Base-by-base conservation (phyloP, 345 rosid genomes). In the Gossypium thurberi region DNA sequence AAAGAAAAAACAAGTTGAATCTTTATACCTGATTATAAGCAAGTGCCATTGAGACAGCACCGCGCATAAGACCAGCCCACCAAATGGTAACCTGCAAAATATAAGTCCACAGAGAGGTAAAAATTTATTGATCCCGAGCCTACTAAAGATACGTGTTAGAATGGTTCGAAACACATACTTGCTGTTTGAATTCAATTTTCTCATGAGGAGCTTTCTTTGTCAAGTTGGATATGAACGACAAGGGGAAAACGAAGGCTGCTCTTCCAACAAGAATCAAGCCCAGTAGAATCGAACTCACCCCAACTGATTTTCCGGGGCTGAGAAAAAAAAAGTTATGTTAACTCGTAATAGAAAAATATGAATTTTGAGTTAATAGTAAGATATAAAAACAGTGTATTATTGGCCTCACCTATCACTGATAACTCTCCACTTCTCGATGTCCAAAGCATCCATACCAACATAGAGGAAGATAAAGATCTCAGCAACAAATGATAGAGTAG, bases 61-160 rank as follows among this genome's bases (percentile, higher is more conserved):
- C 97, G 15, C 98, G 98, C 97, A 92, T 94, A 21, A 94, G 88
- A 75, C 98, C 98, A 37, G 98, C 98, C 98, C 98, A 92, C 98
- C 98, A 94, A 77, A 94, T 90, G 55, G 88, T 86, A 69, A 88
- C 80, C 96, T 90, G 85, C 75, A 75, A 79, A 73, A 71, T 8
- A 70, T 33, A 76, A 33, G 28, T 65, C 28, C 72, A 43, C 2
- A 47, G 37, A 40, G 74, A 58, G 33, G 42, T 67, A 51, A 70
- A 21, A 20, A 63, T 61, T 12, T 6, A 15, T 43, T 40, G 7
- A 11, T 20, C 70, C 15, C 7, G 7, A 10, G 20, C 9, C 47
- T 8, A 9, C 18, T 2, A 69, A 50, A 64, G 3, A 47, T 42
- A 4, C 4, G 26, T 60, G 25, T 14, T 10, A 48, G 18, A 50